A percentile compares a stretch with the other conserved stretches of the same genome.
Evolutionary conservation across 1,284 basidiomycete species (phyloP).

Genomic region (Cutaneotrichosporon sp.): DNA sequence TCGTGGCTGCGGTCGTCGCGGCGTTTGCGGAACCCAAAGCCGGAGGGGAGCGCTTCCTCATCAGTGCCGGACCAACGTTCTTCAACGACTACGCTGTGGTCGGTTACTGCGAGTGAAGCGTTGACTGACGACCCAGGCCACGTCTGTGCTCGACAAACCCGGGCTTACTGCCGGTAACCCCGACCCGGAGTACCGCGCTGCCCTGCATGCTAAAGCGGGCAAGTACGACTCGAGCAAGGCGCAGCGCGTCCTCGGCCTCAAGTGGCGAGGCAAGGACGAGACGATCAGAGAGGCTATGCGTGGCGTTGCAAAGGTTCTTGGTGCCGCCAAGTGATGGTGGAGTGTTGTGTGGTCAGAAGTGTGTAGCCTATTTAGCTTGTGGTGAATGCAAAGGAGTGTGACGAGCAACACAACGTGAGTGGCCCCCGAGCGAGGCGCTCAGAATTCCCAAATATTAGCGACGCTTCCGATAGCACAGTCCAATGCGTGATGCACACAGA

Average conservation of each 20-base stretch:
- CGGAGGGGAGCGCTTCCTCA: slow-evolving; percentile 57
- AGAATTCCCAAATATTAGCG: too few relatives aligned
- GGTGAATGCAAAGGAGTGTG: too few relatives aligned
- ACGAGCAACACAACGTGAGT: too few relatives aligned
- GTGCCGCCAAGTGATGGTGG: too few relatives aligned
- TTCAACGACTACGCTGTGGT: slow-evolving; percentile 24
- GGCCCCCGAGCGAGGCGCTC: too few relatives aligned
- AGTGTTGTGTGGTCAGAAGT: too few relatives aligned
- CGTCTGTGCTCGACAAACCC: neutral
- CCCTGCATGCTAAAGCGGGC: slow-evolving; percentile 1
- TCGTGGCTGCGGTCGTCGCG: neutral
- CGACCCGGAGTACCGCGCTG: slow-evolving; percentile 4
- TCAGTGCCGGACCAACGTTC: slow-evolving; percentile 42
- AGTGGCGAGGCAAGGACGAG: slow-evolving; percentile 20
- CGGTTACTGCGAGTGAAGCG: neutral
- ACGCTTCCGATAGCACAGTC: too few relatives aligned
- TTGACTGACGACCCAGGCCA: neutral
- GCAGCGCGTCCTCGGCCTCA: slow-evolving; percentile 28
- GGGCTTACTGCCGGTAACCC: neutral
- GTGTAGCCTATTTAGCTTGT: too few relatives aligned
- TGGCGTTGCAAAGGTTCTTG: too few relatives aligned
- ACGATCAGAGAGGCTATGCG: slow-evolving; percentile 17
- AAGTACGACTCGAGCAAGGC: slow-evolving; percentile 29
- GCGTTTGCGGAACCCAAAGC: slow-evolving; percentile 37
- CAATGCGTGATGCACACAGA: too few relatives aligned